Evolutionary conservation across 2,329 filamentous ascomycete genomes (phyloP).

Genomic region (Xylaria sp.): DNA sequence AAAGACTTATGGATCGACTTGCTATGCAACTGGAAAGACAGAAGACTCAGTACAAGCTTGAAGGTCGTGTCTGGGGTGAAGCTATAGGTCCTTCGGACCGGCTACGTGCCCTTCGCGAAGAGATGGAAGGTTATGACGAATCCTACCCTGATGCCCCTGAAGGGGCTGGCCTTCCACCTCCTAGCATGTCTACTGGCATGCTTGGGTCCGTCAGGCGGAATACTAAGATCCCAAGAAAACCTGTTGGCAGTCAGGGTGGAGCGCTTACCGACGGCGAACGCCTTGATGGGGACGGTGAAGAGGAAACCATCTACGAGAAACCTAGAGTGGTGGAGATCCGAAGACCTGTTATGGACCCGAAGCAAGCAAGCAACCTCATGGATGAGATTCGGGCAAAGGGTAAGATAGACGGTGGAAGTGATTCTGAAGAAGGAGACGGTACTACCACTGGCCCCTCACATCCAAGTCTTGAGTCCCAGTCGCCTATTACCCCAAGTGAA

Average conservation of each 20-base stretch:
- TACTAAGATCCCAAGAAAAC: conserved; percentile 67
- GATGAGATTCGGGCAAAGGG: conserved; percentile 80
- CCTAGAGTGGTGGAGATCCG: conserved; percentile 82
- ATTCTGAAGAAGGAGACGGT: conserved; percentile 76
- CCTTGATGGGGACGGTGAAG: conserved; percentile 60
- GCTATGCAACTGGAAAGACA: conserved; percentile 96
- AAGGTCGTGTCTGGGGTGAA: conserved; percentile 91
- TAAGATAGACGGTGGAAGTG: conserved; percentile 77
- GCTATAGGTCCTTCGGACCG: conserved; percentile 87
- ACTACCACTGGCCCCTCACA: conserved; percentile 80
- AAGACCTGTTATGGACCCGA: conserved; percentile 73
- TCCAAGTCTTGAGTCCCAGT: conserved; percentile 76
- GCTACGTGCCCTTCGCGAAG: conserved; percentile 88
- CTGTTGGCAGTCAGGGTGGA: conserved; percentile 55
- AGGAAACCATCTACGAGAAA: conserved; percentile 78
- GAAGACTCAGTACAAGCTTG: conserved; percentile 97
- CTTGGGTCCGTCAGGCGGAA: conserved; percentile 77
- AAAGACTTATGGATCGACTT: conserved; percentile 90
- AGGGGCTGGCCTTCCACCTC: conserved; percentile 63
- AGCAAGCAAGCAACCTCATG: conserved; percentile 73
- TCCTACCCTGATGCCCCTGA: conserved; percentile 54
- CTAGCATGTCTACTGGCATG: conserved; percentile 76
- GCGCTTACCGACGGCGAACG: conserved; percentile 46
- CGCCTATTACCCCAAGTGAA: conserved; percentile 75
- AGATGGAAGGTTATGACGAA: conserved; percentile 79